phyloP scores from a whole-genome alignment of 495 filamentous ascomycete species.

The Emericellopsis terricola region DNA sequence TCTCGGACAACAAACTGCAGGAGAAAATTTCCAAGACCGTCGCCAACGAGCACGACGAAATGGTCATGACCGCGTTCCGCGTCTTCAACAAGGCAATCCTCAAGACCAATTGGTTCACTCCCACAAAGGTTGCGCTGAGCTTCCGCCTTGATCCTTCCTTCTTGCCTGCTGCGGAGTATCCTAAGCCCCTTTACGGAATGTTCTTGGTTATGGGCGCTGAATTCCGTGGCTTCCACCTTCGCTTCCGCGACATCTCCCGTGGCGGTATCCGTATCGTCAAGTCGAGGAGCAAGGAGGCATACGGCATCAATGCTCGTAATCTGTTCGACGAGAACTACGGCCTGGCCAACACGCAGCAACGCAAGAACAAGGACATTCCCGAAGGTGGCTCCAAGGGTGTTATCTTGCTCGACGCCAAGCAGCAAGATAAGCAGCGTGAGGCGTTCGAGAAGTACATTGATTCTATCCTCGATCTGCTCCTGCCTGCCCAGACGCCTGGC shows the following conservation, averaged over 20 bases:
- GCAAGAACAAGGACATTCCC: conserved; percentile 99
- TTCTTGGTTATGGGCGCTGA: conserved; percentile 95
- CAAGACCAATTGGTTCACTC: conserved; percentile 99
- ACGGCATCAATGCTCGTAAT: conserved; percentile 86
- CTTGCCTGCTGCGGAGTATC: conserved; percentile 81
- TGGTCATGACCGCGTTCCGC: conserved; percentile 95
- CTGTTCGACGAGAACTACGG: conserved; percentile 98
- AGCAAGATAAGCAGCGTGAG: conserved; percentile 79
- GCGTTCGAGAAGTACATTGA: conserved; percentile 99
- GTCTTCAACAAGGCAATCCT: conserved; percentile 80
- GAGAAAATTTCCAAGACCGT: conserved; percentile 66
- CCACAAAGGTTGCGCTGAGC: conserved; percentile 93
- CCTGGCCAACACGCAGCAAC: conserved; percentile 93
- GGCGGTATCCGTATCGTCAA: conserved; percentile 98
- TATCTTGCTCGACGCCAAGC: conserved; percentile 78
- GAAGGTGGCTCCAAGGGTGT: conserved; percentile 98
- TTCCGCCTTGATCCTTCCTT: conserved; percentile 85
- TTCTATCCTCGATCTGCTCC: conserved; percentile 84
- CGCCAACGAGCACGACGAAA: conserved; percentile 86
- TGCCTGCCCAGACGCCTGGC: conserved; percentile 76
- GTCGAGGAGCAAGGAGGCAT: conserved; percentile 84
- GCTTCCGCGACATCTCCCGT: conserved; percentile 92
- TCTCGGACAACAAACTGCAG: conserved; percentile 63
- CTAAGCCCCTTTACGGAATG: conserved; percentile 90
- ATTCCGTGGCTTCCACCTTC: conserved; percentile 90